Conservation (phyloP, 2,329 filamentous ascomycete genomes). For the Dactylellina parvicollis region DNA sequence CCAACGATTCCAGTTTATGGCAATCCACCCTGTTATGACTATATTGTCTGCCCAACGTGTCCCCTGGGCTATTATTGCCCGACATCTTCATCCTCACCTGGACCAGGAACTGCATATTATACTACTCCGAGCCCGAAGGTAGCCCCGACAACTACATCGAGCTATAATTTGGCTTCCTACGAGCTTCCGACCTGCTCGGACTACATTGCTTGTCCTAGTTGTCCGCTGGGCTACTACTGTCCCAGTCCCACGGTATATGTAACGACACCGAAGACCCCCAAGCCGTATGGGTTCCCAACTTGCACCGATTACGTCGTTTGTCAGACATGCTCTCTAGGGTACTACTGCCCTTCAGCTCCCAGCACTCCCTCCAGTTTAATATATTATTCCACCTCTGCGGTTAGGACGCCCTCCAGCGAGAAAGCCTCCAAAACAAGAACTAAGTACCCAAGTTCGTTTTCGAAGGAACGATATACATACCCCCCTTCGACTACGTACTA, state of each 20-base stretch:
- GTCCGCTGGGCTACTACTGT: slow-evolving; percentile 33
- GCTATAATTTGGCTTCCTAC: slow-evolving; percentile 38
- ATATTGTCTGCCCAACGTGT: slow-evolving; percentile 37
- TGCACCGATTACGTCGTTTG: slow-evolving; percentile 34
- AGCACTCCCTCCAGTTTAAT: neutral
- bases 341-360: slow-evolving; percentile 23
- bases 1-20: too few species aligned
- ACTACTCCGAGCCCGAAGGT: neutral
- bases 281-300: slow-evolving; percentile 16
- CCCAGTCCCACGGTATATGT: neutral
- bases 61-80: slow-evolving; percentile 30
- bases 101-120: neutral
- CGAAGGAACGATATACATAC: slow-evolving; percentile 1
- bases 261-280: neutral
- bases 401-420: neutral
- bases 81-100: neutral
- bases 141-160: neutral
- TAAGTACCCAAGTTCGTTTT: neutral
- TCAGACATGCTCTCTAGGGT: slow-evolving; percentile 28
- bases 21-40: slow-evolving; percentile 10
- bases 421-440: neutral
- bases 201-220: slow-evolving; percentile 45
- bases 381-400: slow-evolving; percentile 14
- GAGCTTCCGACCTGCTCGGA: slow-evolving; percentile 40
- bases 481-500: slow-evolving; percentile 40